Conservation (phyloP, 805 yeast species). For the Candida corydali region DNA sequence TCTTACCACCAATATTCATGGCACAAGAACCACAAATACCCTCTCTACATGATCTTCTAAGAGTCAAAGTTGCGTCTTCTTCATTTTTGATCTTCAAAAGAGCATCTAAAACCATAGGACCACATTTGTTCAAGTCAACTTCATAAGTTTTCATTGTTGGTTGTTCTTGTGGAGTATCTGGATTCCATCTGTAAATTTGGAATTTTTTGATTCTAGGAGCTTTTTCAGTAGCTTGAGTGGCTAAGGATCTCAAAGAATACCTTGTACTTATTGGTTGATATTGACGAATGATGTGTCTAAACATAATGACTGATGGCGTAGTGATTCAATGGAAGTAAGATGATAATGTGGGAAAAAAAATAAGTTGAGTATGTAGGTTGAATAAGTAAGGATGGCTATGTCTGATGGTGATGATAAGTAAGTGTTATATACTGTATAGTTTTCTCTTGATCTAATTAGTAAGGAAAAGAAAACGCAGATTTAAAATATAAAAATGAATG, state of each 20-base stretch:
- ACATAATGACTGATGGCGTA: slow-evolving; percentile 2
- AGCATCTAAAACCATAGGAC: slow-evolving; percentile 98
- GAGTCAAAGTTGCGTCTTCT: slow-evolving; percentile 91
- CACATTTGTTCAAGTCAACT: slow-evolving; percentile 85
- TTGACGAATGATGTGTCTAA: slow-evolving; percentile 11
- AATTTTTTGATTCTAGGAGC: slow-evolving; percentile 71
- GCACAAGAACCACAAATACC: slow-evolving; percentile 99
- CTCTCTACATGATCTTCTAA: slow-evolving; percentile 98
- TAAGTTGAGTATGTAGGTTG: neutral
- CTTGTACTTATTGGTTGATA: slow-evolving; percentile 4
- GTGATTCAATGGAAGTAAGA: too few relatives aligned
- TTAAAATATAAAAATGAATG: too few relatives aligned
- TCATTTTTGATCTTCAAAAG: slow-evolving; percentile 92
- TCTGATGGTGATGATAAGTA: too few relatives aligned
- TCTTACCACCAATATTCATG: slow-evolving; percentile 97
- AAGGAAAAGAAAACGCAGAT: too few relatives aligned
- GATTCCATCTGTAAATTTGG: slow-evolving; percentile 97
- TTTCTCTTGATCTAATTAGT: too few relatives aligned
- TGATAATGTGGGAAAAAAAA: neutral
- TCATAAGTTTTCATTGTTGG: slow-evolving; percentile 82
- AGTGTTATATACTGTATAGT: too few relatives aligned
- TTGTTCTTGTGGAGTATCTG: slow-evolving; percentile 90
- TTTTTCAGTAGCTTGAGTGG: slow-evolving; percentile 49
- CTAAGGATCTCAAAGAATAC: slow-evolving; percentile 28
- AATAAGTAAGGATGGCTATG: too few relatives aligned